phyloP scores from a whole-genome alignment of 169 alveolate genomes.

The Plasmodium berghei region DNA sequence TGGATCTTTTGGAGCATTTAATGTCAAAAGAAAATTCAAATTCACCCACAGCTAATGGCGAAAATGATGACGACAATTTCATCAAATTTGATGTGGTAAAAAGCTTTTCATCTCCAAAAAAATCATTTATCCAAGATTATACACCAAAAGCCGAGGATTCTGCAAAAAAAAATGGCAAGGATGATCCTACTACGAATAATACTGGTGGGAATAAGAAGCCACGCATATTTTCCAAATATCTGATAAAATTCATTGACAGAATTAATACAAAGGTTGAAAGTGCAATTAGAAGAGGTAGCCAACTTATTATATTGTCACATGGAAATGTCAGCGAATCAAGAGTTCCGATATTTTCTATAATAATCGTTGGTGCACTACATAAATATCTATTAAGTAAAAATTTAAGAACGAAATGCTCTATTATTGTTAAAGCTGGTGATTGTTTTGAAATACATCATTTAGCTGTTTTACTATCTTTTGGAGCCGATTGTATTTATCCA shows the following conservation, averaged over 20 bases:
- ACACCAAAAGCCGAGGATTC: constrained; percentile 9
- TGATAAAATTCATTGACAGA: constrained; percentile 64
- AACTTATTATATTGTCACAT: constrained; percentile 65
- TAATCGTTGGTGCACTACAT: constrained; percentile 76
- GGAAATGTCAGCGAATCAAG: constrained; percentile 35
- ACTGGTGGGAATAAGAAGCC: constrained; percentile 25
- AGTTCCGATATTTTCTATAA: constrained; percentile 69
- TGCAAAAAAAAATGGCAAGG: background rate
- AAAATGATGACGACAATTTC: background rate
- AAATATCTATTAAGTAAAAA: constrained; percentile 71
- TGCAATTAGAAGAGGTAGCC: constrained; percentile 53
- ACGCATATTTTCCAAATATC: constrained; percentile 12
- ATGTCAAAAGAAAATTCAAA: constrained; percentile 20
- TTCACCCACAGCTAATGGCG: background rate
- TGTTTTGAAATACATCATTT: constrained; percentile 78
- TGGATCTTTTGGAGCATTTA: constrained; percentile 21
- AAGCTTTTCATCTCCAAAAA: constrained; percentile 6
- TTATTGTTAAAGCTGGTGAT: constrained; percentile 77
- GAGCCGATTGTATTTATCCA: constrained; percentile 87
- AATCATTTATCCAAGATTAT: constrained; percentile 16
- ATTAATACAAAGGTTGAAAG: constrained; percentile 68
- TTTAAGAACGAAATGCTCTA: constrained; percentile 74
- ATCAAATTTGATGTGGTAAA: constrained; percentile 14
- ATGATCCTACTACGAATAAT: constrained; percentile 2
- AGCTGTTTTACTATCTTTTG: constrained; percentile 81